phyloP scores from a whole-genome alignment of 2,329 filamentous ascomycete species.

The Gyromitra esculenta region DNA sequence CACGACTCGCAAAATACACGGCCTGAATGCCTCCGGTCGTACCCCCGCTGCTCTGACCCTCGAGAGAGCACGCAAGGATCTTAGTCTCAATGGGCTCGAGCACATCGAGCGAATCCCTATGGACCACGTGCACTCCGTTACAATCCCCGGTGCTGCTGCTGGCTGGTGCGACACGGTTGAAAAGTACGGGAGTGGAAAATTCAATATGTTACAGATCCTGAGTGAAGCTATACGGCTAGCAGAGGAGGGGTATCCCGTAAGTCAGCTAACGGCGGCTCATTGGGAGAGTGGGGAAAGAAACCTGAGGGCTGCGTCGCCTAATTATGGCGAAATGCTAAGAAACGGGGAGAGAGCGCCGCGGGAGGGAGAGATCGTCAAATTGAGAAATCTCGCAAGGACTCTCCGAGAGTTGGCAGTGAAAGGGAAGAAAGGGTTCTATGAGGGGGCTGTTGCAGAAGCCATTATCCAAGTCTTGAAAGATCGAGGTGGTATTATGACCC shows the following conservation, averaged over 20 bases:
- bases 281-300: constrained; percentile 74
- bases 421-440: constrained; percentile 91
- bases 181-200: constrained; percentile 88
- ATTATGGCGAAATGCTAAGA: constrained; percentile 80
- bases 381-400: constrained; percentile 80
- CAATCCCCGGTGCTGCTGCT: constrained; percentile 87
- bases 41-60: constrained; percentile 75
- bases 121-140: constrained; percentile 80
- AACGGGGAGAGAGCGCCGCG: constrained; percentile 77
- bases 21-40: constrained; percentile 93
- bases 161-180: constrained; percentile 92
- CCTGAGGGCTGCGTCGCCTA: constrained; percentile 80
- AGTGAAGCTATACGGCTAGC: constrained; percentile 83
- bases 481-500: constrained; percentile 78
- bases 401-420: constrained; percentile 80
- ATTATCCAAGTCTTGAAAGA: constrained; percentile 80
- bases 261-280: constrained; percentile 75
- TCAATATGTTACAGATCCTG: constrained; percentile 80
- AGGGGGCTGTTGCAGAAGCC: constrained; percentile 81
- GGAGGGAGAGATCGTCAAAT: constrained; percentile 88
- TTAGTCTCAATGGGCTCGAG: constrained; percentile 63
- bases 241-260: constrained; percentile 89
- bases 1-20: constrained; percentile 79
- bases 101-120: constrained; percentile 71
- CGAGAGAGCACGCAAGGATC: constrained; percentile 73